Percentiles rank a stretch among this genome's conserved stretches.
These are phyloP conservation scores for Chlorella sp. DNA, from an alignment of 139 green algal genomes.

Conservation along the genomic window DNA sequence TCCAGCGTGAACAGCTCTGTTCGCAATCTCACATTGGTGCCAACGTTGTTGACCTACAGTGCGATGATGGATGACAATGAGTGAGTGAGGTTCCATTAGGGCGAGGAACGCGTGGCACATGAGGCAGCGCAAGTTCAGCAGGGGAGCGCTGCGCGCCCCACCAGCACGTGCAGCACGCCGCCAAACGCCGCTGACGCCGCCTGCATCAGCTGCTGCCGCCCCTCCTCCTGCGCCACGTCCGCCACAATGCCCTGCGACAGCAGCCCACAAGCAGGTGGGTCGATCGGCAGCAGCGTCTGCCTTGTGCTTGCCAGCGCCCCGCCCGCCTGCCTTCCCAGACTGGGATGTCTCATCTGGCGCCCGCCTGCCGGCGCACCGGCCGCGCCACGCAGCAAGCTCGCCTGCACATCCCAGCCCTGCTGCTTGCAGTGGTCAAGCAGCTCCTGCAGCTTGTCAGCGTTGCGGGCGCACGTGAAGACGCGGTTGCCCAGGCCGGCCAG, in stretches of 20 bases:
- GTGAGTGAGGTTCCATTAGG: not conserved
- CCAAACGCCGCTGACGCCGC: slow-evolving; percentile 8
- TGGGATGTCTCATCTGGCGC: not conserved
- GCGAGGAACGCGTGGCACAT: not conserved
- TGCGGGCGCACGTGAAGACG: slow-evolving; percentile 62
- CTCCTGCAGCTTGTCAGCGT: slow-evolving; percentile 33
- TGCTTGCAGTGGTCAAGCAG: slow-evolving; percentile 27
- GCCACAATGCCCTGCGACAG: slow-evolving; percentile 17
- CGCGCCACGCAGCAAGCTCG: no score
- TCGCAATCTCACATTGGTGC: slow-evolving; percentile 74
- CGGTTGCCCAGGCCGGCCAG: slow-evolving; percentile 52
- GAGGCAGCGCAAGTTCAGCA: not conserved
- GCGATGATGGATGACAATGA: not conserved
- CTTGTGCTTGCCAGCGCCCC: no score
- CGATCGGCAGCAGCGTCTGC: no score
- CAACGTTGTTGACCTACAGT: slow-evolving; percentile 83
- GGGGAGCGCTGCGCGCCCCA: not conserved
- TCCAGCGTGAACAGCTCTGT: slow-evolving; percentile 62
- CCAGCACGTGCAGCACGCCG: slow-evolving; percentile 11
- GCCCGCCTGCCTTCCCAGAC: no score
- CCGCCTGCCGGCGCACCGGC: no score
- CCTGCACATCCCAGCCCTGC: slow-evolving; percentile 43
- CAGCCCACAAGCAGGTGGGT: no score
- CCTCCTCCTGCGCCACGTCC: slow-evolving; percentile 33
- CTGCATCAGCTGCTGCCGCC: slow-evolving; percentile 33